These are phyloP conservation scores for Effrenium voratum DNA, from an alignment of 73 alveolate species.

Conservation along the genomic window DNA sequence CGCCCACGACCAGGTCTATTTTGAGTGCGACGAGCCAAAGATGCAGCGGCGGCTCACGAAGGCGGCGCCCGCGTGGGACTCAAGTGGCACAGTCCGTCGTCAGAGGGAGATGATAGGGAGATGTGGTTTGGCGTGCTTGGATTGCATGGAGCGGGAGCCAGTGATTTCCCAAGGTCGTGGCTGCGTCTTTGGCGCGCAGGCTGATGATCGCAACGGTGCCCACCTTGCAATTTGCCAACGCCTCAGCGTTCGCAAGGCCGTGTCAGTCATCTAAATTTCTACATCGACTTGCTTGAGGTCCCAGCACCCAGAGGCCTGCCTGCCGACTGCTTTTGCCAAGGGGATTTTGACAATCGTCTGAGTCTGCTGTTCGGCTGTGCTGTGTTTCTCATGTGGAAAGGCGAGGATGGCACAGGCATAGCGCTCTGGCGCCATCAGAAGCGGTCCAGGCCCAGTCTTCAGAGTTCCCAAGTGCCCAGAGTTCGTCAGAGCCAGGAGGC, in stretches of 20 bases:
- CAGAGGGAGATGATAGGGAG: no score
- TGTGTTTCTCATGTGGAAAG: no score
- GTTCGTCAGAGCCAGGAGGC: not conserved
- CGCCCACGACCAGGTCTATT: not conserved
- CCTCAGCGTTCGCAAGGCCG: not conserved
- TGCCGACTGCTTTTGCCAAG: not conserved
- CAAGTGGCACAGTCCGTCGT: no score
- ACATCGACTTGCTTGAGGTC: not conserved
- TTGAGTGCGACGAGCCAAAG: not conserved
- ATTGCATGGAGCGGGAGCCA: no score
- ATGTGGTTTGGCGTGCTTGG: no score
- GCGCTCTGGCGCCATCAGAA: not conserved
- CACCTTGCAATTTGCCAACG: not conserved
- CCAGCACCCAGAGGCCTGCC: not conserved
- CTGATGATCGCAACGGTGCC: slow-evolving; percentile 29
- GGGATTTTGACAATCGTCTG: not conserved
- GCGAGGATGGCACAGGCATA: no score
- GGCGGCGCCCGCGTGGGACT: slow-evolving; percentile 18
- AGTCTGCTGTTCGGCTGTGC: not conserved
- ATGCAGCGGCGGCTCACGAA: slow-evolving; percentile 12
- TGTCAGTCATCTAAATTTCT: not conserved
- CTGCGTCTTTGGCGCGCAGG: slow-evolving; percentile 29
- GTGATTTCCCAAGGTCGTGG: slow-evolving; percentile 21
- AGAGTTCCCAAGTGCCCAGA: not conserved
- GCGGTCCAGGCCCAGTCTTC: not conserved